Percentiles rank a stretch among this genome's conserved stretches.
Conservation (phyloP, 2,329 filamentous ascomycete species). For the Fusarium euwallaceae region DNA sequence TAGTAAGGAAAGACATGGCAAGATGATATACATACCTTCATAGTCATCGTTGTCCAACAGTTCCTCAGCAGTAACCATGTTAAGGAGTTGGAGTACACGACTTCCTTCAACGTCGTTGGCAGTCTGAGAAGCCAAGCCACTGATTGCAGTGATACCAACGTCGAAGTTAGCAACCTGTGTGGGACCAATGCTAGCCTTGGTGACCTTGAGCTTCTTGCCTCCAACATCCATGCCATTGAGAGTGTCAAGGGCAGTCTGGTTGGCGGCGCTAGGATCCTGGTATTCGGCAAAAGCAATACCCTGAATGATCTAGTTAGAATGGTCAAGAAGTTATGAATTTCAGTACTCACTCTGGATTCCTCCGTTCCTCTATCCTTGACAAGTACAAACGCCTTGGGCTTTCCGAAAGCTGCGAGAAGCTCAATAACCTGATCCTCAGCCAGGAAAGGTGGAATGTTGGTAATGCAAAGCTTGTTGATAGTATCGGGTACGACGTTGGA, state of each 20-base stretch:
- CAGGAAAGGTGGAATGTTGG: slow-evolving; percentile 89
- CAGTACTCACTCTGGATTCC: slow-evolving; percentile 81
- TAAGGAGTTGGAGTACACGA: slow-evolving; percentile 90
- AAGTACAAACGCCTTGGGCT: slow-evolving; percentile 90
- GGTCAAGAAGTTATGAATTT: too few relatives aligned
- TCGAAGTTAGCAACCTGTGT: slow-evolving; percentile 94
- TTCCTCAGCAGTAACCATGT: slow-evolving; percentile 98
- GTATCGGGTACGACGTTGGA: slow-evolving; percentile 89
- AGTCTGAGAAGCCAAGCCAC: slow-evolving; percentile 92
- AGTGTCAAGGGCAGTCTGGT: slow-evolving; percentile 88
- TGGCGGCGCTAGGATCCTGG: slow-evolving; percentile 75
- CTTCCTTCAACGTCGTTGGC: slow-evolving; percentile 83
- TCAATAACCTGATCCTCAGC: slow-evolving; percentile 93
- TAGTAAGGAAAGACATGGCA: slow-evolving; percentile 46
- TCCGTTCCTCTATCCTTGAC: slow-evolving; percentile 89
- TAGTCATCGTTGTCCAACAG: slow-evolving; percentile 95
- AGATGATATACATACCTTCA: slow-evolving; percentile 73
- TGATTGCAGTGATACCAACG: slow-evolving; percentile 98
- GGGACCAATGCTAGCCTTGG: slow-evolving; percentile 90
- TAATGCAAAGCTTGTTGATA: slow-evolving; percentile 93
- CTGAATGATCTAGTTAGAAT: slow-evolving; percentile 66
- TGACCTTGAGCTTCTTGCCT: slow-evolving; percentile 86
- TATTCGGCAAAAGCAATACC: slow-evolving; percentile 99
- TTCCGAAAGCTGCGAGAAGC: slow-evolving; percentile 89
- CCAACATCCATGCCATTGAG: slow-evolving; percentile 95